Evolutionary conservation across 768 basidiomycete genomes (phyloP).

Genomic region (Aureoboletus auriporus): DNA sequence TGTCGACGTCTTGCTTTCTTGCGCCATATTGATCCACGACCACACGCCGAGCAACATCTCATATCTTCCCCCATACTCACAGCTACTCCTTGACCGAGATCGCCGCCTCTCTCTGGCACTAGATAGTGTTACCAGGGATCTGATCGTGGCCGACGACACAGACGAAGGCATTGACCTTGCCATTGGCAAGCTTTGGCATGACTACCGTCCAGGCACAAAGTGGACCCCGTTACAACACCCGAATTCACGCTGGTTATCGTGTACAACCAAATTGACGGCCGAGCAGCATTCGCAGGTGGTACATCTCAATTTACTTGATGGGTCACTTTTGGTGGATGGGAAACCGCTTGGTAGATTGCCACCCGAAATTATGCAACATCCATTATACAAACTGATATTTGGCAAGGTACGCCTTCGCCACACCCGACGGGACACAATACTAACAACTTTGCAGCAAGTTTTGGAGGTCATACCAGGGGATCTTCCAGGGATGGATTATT

Average conservation of each 20-base stretch:
- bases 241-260: conserved; percentile 17
- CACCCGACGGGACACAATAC: too few species aligned
- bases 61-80: conserved; percentile 3
- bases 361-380: conserved; percentile 5
- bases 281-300: conserved; percentile 5
- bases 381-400: conserved; percentile 18
- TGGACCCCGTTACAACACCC: conserved; percentile 3
- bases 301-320: conserved; percentile 16
- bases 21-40: conserved; percentile 23
- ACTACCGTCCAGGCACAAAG: conserved; percentile 20
- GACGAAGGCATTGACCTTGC: conserved; percentile 16
- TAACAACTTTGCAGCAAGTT: conserved; percentile 7
- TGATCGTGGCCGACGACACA: background rate
- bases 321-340: conserved; percentile 22
- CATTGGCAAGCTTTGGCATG: conserved; percentile 15
- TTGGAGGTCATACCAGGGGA: conserved; percentile 18
- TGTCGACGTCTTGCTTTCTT: conserved; percentile 18
- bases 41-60: conserved; percentile 14
- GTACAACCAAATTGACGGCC: conserved; percentile 4
- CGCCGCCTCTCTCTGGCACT: conserved; percentile 23
- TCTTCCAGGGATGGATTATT: conserved; percentile 22
- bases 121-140: conserved; percentile 4
- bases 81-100: conserved; percentile 25
- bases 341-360: conserved; percentile 18
- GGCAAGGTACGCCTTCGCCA: conserved; percentile 9